These are phyloP conservation scores for Diaporthe nobilis DNA, from an alignment of 2,329 filamentous ascomycete genomes.

Conservation along the genomic window DNA sequence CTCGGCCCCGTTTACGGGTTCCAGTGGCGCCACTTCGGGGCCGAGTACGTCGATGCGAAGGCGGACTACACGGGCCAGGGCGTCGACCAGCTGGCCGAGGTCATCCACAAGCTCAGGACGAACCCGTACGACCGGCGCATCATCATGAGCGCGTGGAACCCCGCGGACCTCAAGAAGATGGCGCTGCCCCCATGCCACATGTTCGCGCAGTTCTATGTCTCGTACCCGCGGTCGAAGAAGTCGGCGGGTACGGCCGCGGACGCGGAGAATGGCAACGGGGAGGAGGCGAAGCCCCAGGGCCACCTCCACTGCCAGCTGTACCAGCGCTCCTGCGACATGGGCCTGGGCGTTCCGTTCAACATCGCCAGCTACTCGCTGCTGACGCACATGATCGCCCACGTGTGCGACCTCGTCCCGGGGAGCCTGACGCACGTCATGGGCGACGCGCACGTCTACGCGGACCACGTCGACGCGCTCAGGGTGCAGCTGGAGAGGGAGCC, in stretches of 20 bases:
- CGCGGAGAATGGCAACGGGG: conserved; percentile 46
- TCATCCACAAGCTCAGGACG: conserved; percentile 87
- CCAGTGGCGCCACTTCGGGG: conserved; percentile 98
- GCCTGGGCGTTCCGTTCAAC: conserved; percentile 96
- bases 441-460: conserved; percentile 95
- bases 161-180: conserved; percentile 87
- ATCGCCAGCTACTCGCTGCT: conserved; percentile 95
- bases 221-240: conserved; percentile 68
- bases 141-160: conserved; percentile 95
- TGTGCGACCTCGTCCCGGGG: conserved; percentile 86
- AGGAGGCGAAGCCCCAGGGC: conserved; percentile 65
- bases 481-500: conserved; percentile 86
- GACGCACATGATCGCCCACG: conserved; percentile 94
- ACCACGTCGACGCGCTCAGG: conserved; percentile 90
- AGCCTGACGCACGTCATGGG: conserved; percentile 96
- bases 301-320: conserved; percentile 91
- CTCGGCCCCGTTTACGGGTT: conserved; percentile 97
- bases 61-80: conserved; percentile 90
- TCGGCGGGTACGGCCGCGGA: conserved; percentile 18
- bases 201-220: conserved; percentile 97
- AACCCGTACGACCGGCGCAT: conserved; percentile 92
- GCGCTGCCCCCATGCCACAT: conserved; percentile 95
- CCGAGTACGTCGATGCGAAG: conserved; percentile 83
- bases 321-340: conserved; percentile 96
- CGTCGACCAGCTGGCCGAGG: conserved; percentile 91